These are phyloP conservation scores for Lotus japonicus DNA, from an alignment of 306 rosid genomes.

Conservation along the genomic window DNA sequence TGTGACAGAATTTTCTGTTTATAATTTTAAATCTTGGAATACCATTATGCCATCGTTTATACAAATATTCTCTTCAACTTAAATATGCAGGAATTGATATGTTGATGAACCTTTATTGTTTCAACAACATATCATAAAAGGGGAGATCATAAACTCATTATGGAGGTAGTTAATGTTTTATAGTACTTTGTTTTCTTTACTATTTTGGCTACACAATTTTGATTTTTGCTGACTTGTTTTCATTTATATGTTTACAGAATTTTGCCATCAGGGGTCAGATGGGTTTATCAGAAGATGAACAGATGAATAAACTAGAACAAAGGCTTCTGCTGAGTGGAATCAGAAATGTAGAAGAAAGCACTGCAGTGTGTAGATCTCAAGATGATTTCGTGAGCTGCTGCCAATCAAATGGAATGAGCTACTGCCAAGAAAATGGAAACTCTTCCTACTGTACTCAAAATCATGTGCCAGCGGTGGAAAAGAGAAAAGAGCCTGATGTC, in stretches of 20 bases:
- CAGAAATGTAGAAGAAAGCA: constrained; percentile 32
- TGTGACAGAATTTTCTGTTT: neutral
- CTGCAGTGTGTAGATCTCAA: neutral
- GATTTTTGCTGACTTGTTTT: constrained; percentile 7
- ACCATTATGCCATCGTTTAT: neutral
- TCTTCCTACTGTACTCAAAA: constrained; percentile 50
- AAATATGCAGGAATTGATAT: constrained; percentile 76
- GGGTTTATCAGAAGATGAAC: constrained; percentile 83
- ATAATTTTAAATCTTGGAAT: neutral
- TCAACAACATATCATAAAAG: constrained; percentile 69
- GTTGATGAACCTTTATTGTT: constrained; percentile 76
- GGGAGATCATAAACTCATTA: constrained; percentile 56
- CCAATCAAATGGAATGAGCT: constrained; percentile 30
- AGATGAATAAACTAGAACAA: constrained; percentile 47
- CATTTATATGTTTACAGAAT: neutral
- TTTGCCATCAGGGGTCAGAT: constrained; percentile 76
- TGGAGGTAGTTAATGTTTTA: constrained; percentile 65
- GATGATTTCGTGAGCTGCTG: constrained; percentile 17
- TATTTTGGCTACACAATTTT: neutral
- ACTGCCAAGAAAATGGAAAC: constrained; percentile 54
- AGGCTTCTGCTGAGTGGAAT: constrained; percentile 46
- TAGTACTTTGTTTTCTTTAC: neutral
- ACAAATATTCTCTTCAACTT: neutral
- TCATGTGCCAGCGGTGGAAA: constrained; percentile 20
- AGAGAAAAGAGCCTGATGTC: constrained; percentile 23